These are phyloP conservation scores for Debaryomyces maramus DNA, from an alignment of 805 yeast genomes.

Conservation along the genomic window DNA sequence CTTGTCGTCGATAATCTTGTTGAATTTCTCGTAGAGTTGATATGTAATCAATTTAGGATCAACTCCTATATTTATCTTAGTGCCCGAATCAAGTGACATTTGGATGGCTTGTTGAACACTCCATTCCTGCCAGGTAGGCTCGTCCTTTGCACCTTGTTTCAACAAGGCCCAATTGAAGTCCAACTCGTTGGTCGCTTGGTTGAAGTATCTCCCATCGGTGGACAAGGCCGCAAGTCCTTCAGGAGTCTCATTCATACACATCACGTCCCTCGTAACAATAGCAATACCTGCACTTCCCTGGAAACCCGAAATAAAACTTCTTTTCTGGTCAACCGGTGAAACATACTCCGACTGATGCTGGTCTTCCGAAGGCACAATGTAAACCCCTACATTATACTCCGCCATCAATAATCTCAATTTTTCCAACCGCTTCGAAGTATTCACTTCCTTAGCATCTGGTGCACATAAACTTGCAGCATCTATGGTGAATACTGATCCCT, in stretches of 20 bases:
- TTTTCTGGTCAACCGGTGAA: conserved; percentile 51
- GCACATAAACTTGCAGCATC: conserved; percentile 43
- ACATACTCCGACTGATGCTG: conserved; percentile 67
- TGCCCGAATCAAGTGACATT: conserved; percentile 48
- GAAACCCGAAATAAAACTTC: conserved; percentile 59
- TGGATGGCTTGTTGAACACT: conserved; percentile 50
- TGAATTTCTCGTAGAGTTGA: conserved; percentile 31
- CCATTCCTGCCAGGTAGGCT: conserved; percentile 62
- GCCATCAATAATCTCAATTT: conserved; percentile 59
- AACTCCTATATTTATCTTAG: conserved; percentile 38
- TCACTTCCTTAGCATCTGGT: conserved; percentile 49
- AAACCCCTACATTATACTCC: conserved; percentile 47
- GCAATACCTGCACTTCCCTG: conserved; percentile 65
- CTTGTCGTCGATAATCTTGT: conserved; percentile 29
- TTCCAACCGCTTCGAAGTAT: conserved; percentile 64
- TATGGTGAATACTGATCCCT: conserved; percentile 42
- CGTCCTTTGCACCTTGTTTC: conserved; percentile 50
- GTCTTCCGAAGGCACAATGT: conserved; percentile 61
- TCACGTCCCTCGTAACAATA: conserved; percentile 52
- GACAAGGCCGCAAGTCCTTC: conserved; percentile 56
- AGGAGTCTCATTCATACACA: conserved; percentile 51
- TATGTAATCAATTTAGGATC: conserved; percentile 53
- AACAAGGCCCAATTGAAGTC: conserved; percentile 61
- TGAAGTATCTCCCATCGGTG: conserved; percentile 62
- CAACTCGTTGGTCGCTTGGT: conserved; percentile 56